A percentile compares a stretch with the other conserved stretches of the same genome.
Conservation (phyloP, 2,329 filamentous ascomycete species). For the Penicillium sp. region DNA sequence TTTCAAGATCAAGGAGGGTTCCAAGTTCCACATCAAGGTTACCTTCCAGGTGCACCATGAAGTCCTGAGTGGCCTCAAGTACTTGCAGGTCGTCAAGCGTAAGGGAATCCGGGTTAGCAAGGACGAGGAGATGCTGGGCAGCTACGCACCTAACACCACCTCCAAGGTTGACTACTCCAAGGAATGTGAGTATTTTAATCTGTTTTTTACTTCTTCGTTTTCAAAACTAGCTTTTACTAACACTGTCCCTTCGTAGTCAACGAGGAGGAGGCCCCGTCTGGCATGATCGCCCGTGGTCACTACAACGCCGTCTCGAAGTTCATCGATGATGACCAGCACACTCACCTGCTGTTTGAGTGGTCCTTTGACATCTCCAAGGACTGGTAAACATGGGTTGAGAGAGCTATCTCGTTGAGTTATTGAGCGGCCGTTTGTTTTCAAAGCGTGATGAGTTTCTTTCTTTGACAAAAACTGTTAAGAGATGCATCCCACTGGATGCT, state of each 20-base stretch:
- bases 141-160: constrained; percentile 88
- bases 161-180: constrained; percentile 84
- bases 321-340: constrained; percentile 90
- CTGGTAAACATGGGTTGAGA: constrained; percentile 54
- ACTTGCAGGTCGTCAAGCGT: constrained; percentile 89
- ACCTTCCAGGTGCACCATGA: constrained; percentile 96
- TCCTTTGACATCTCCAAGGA: constrained; percentile 95
- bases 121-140: constrained; percentile 97
- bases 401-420: constrained; percentile 20
- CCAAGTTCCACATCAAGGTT: constrained; percentile 90
- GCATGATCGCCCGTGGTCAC: constrained; percentile 84
- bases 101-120: constrained; percentile 85
- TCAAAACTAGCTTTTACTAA: not conserved
- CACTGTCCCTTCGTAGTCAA: constrained; percentile 60
- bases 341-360: constrained; percentile 92
- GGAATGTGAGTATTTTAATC: constrained; percentile 68
- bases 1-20: constrained; percentile 96
- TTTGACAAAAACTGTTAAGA: constrained; percentile 29
- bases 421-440: constrained; percentile 25
- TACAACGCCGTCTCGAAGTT: constrained; percentile 90
- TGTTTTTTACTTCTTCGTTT: not conserved
- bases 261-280: constrained; percentile 85
- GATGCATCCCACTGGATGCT: constrained; percentile 20
- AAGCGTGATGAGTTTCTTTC: constrained; percentile 31
- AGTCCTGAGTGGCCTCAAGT: constrained; percentile 91